Base-by-base conservation (phyloP, 768 basidiomycete species). In the Cytidiella melzeri region DNA sequence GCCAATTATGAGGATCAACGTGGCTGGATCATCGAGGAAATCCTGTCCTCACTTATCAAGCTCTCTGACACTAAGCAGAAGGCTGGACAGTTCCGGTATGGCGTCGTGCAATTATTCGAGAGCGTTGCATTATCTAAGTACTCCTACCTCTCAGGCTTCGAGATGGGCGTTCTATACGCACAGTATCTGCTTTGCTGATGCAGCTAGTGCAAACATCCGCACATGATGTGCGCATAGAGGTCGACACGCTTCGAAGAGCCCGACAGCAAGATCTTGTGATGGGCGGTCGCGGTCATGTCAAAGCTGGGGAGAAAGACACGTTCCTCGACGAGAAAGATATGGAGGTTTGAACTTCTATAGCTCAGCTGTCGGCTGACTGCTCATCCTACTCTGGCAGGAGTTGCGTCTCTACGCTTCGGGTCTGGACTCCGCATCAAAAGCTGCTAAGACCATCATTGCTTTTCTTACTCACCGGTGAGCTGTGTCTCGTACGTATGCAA, bases 1-100 rank as follows among this genome's bases (percentile, higher is more conserved):
- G 89, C 90, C 11, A 87, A 85, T 54, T 84, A 97, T 60, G 83
- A 89, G 55, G 86, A 85, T 38, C 96, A 99, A 64, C 73, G 96
- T 7, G 82, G 85, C 1, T 96, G 93, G 93, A 95, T 98, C 54
- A 86, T 98, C n/a, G 94, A 98, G 63, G 96, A 98, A 66, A 94
- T 98, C 27, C 61, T 99, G 23, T 79, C 82, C 7, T 94, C 92
- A 0, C 69, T 98, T 47, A 93, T 88, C 57, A 94, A 92, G 66
- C 73, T 94, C 20, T 88, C 91, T 2, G 89, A 92, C 59, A 81
- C 83, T 18, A 96, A 92, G 63, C 90, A 91, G 67, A 87, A 86
- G 57, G 89, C 87, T 43, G 88, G 92, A 0, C 89, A 90, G 57
- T 95, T 93, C 66, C 76, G 83, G 92, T 93, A 41, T 12, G 81